Conservation (phyloP, 768 basidiomycete genomes). For the Auricularia heimuer region DNA sequence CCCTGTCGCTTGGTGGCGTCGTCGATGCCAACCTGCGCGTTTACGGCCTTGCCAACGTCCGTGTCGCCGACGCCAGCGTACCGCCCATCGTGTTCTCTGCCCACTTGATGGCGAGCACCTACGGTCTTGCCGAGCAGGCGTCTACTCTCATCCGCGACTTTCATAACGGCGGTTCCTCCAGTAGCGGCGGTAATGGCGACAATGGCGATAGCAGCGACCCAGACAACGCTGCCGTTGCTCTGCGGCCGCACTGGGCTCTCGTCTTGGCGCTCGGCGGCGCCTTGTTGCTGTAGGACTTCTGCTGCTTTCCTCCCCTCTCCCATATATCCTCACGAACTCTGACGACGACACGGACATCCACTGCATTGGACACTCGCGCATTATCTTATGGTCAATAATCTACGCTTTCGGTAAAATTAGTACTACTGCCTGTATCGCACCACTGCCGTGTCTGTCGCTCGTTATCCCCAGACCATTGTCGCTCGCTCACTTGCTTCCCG, state of each 20-base stretch:
- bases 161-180: conserved; percentile 20
- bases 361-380: neutral
- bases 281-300: neutral
- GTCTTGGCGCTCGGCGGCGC: neutral
- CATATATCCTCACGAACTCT: neutral
- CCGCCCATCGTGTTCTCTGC: conserved; percentile 46
- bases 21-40: conserved; percentile 47
- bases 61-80: conserved; percentile 49
- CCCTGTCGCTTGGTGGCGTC: conserved; percentile 41
- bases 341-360: neutral
- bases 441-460: no score
- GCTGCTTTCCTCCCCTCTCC: neutral
- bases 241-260: neutral
- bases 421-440: no score
- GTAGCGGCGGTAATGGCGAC: neutral
- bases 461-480: no score
- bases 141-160: conserved; percentile 32
- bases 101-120: conserved; percentile 27
- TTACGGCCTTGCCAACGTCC: conserved; percentile 46
- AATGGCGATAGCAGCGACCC: neutral
- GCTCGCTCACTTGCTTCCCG: no score
- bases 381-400: neutral
- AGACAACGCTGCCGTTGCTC: neutral
- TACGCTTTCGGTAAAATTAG: no score
- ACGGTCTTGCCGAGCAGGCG: conserved; percentile 41